Conservation (phyloP, 140 eudicot genomes). For the Senecio squalidus region DNA sequence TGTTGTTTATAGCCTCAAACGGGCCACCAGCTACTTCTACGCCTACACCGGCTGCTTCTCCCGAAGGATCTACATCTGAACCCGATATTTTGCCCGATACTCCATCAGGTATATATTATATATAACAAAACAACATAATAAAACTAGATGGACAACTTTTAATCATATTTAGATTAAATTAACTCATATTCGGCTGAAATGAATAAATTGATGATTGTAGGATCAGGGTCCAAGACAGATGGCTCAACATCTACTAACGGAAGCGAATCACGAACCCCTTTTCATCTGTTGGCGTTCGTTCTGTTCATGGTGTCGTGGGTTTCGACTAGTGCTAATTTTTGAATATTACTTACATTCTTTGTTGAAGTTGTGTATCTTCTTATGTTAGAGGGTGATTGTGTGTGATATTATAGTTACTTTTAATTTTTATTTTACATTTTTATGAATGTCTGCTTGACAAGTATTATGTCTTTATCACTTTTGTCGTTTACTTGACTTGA, state of each 20-base stretch:
- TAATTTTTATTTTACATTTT: too few relatives aligned
- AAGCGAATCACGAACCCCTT: slow-evolving; percentile 22
- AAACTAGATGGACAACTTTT: background rate
- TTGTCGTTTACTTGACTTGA: too few relatives aligned
- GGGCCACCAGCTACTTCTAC: slow-evolving; percentile 42
- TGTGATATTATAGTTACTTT: too few relatives aligned
- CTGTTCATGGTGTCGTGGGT: slow-evolving; percentile 34
- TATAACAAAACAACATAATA: background rate
- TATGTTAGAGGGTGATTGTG: slow-evolving; percentile 7
- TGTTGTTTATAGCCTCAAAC: slow-evolving; percentile 26
- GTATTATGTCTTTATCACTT: too few relatives aligned
- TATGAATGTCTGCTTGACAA: too few relatives aligned
- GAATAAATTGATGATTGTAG: slow-evolving; percentile 12
- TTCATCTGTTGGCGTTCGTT: slow-evolving; percentile 23
- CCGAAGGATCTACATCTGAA: slow-evolving; percentile 42
- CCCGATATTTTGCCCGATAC: slow-evolving; percentile 34
- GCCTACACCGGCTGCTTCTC: slow-evolving; percentile 56
- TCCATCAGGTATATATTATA: slow-evolving; percentile 55
- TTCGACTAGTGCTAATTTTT: slow-evolving; percentile 26
- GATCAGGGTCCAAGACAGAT: slow-evolving; percentile 61
- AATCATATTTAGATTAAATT: too few relatives aligned
- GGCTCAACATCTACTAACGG: slow-evolving; percentile 42
- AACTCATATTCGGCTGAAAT: too few relatives aligned
- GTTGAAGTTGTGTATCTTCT: slow-evolving; percentile 3
- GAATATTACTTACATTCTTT: slow-evolving; percentile 1